A percentile compares a stretch with the other conserved stretches of the same genome.
These are phyloP conservation scores for Xanthoconium stramineum DNA, from an alignment of 768 basidiomycete species.

Conservation along the genomic window DNA sequence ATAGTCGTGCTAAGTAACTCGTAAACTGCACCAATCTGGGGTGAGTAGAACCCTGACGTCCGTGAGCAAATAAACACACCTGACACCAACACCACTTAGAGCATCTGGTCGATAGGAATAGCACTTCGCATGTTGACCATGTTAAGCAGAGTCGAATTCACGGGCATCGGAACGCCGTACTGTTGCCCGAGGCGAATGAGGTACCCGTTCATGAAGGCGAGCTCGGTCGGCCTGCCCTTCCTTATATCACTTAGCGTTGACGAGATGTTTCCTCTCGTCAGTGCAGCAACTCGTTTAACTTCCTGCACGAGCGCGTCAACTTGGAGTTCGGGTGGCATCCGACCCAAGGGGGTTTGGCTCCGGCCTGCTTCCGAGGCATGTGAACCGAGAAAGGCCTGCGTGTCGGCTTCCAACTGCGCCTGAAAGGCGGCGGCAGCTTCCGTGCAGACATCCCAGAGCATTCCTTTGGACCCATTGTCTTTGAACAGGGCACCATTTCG, in stretches of 20 bases:
- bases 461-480: constrained; percentile 37
- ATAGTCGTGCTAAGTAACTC: neutral
- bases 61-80: constrained; percentile 8
- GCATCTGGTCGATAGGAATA: constrained; percentile 51
- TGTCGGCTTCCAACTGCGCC: constrained; percentile 46
- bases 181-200: constrained; percentile 58
- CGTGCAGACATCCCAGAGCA: constrained; percentile 55
- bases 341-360: constrained; percentile 30
- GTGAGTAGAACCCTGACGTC: constrained; percentile 1
- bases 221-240: constrained; percentile 63
- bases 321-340: constrained; percentile 47
- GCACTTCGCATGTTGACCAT: constrained; percentile 56
- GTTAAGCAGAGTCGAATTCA: constrained; percentile 51
- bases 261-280: constrained; percentile 68
- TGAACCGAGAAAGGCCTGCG: constrained; percentile 19
- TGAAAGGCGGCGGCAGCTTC: constrained; percentile 69
- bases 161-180: constrained; percentile 56
- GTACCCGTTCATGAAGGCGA: constrained; percentile 83
- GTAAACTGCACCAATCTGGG: neutral
- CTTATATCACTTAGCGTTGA: constrained; percentile 78
- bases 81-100: constrained; percentile 10
- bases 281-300: constrained; percentile 52
- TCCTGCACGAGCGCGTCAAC: constrained; percentile 48
- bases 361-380: constrained; percentile 23
- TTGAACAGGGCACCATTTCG: constrained; percentile 73